Evolutionary conservation across 331 rosid genomes (phyloP), one percentile per base, ranked within the genome.

Genomic region (Prunus yedoensis): DNA sequence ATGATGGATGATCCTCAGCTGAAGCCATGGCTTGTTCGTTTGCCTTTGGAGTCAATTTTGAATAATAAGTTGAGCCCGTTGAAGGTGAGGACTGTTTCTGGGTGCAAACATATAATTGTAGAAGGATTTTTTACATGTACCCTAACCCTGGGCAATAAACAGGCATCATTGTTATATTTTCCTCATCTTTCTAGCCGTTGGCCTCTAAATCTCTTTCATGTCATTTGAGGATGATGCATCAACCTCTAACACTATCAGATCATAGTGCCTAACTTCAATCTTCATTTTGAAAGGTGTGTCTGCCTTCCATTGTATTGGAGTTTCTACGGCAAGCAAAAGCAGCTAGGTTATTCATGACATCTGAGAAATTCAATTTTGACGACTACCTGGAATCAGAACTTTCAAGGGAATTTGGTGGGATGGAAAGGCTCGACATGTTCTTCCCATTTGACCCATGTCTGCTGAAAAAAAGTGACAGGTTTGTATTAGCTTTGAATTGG

Each of bases 361-460:
- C 90, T 0, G 91, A 87, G 58, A 74, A 80, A 27, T 88, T 87
- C 51, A 47, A 72, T 75, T 91, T 89, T 64, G 66, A 88, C 68
- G 88, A 88, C 64, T 77, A 81, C 66, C 89, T 89, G 3, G 99
- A 90, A 77, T 89, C 97, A 10, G 94, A 95, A 68, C 82, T 80
- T 79, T 95, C 99, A 17, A 87, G 61, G 70, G 88, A 87, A 4
- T 95, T 88, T 75, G 99, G 99, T 30, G 97, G 97, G 69, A 74
- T 78, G 72, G 92, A 92, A 80, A 89, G 96, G 79, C 97, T 95
- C 5, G 97, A 95, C 82, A 85, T 79, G 92, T 89, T 90, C 84
- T 95, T 95, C 78, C 99, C 99, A 23, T 95, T 89, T 84, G 99
- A 95, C 77, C 99, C 99, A 7, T 85, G 88, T 79, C 54, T 95